Percentiles rank a stretch among this genome's conserved stretches.
Evolutionary conservation across 2,329 filamentous ascomycete genomes (phyloP).

Genomic region (Fusarium pseudonygamai): DNA sequence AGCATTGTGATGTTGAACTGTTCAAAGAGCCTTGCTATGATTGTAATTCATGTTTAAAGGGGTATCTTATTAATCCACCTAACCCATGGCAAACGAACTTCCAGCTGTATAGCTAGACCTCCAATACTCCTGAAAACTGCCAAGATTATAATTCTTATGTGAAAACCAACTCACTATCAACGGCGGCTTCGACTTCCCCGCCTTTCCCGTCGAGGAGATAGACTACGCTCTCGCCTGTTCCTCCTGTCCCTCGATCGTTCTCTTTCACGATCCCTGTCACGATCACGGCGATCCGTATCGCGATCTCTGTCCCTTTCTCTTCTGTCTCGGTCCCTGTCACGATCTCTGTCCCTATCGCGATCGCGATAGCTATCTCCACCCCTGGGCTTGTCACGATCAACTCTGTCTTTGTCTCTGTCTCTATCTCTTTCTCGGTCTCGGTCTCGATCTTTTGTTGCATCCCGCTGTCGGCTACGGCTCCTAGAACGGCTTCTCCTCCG

Average conservation of each 20-base stretch:
- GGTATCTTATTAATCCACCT: conserved; percentile 31
- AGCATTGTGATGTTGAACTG: neutral
- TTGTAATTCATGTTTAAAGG: neutral
- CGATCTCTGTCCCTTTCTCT: conserved; percentile 48
- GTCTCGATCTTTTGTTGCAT: conserved; percentile 44
- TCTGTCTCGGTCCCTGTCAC: conserved; percentile 41
- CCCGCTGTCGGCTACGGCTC: conserved; percentile 47
- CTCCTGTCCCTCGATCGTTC: conserved; percentile 37
- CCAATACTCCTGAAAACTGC: neutral
- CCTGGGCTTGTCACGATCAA: conserved; percentile 42
- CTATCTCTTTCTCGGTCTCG: conserved; percentile 30
- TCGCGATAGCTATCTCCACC: conserved; percentile 29
- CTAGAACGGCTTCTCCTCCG: conserved; percentile 50
- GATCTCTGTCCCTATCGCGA: conserved; percentile 36
- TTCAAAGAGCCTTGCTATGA: neutral
- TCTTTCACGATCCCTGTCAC: conserved; percentile 28
- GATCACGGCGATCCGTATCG: conserved; percentile 43
- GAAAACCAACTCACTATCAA: conserved; percentile 47
- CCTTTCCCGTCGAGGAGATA: conserved; percentile 49
- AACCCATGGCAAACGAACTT: neutral
- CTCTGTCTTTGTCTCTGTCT: conserved; percentile 31
- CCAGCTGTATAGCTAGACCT: neutral
- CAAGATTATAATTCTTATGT: neutral
- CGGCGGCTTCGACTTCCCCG: conserved; percentile 53
- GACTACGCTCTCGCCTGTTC: conserved; percentile 43